These are phyloP conservation scores for Gymnopilus dilepis DNA, from an alignment of 768 basidiomycete species.

Conservation along the genomic window DNA sequence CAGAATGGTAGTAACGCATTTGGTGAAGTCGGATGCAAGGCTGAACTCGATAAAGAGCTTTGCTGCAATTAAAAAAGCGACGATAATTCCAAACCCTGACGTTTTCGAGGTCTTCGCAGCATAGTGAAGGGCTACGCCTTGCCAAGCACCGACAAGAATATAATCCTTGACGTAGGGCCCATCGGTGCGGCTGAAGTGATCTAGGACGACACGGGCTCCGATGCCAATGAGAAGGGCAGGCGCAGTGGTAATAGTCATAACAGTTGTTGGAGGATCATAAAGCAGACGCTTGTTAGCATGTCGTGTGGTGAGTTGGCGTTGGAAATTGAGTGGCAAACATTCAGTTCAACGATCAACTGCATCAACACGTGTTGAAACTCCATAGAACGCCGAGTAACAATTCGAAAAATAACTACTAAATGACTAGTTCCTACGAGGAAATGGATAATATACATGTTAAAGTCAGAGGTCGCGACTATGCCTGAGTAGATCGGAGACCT, in stretches of 20 bases:
- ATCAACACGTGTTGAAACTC: constrained; percentile 26
- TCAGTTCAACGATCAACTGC: constrained; percentile 4
- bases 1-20: constrained; percentile 63
- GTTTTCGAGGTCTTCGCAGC: constrained; percentile 59
- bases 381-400: background rate
- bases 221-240: constrained; percentile 76
- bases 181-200: constrained; percentile 54
- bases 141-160: constrained; percentile 74
- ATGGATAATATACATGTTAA: too few relatives aligned
- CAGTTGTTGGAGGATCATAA: constrained; percentile 19
- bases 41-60: constrained; percentile 72
- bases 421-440: too few relatives aligned
- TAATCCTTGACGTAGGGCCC: constrained; percentile 59
- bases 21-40: constrained; percentile 55
- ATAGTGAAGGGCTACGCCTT: constrained; percentile 77
- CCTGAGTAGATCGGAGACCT: background rate
- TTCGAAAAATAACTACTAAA: background rate
- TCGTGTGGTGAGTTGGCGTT: constrained; percentile 5
- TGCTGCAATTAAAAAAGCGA: constrained; percentile 60
- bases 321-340: background rate
- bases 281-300: background rate
- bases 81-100: constrained; percentile 56
- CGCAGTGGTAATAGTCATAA: constrained; percentile 54
- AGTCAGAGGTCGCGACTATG: background rate
- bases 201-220: constrained; percentile 72